These are phyloP conservation scores for Phialophora verrucosa DNA, from an alignment of 2,329 filamentous ascomycete species.

Conservation along the genomic window DNA sequence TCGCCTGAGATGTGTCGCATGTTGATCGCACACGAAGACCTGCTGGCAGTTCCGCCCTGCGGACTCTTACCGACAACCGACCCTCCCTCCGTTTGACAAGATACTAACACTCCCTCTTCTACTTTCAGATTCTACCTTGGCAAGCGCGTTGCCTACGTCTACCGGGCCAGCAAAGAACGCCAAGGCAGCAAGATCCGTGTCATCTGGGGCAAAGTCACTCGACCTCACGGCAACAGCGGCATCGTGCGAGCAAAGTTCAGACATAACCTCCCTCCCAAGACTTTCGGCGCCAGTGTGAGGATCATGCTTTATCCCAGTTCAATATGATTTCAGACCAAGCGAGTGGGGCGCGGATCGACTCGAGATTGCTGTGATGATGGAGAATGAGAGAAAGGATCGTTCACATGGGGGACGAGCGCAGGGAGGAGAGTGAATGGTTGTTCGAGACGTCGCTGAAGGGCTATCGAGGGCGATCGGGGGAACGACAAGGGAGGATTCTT, in stretches of 20 bases:
- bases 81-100: not conserved
- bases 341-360: not conserved
- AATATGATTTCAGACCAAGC: conserved; percentile 64
- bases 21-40: not conserved
- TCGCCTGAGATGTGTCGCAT: not conserved
- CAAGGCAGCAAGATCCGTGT: conserved; percentile 98
- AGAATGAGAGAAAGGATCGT: not conserved
- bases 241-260: conserved; percentile 98
- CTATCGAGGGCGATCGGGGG: not conserved
- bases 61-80: no score
- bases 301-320: conserved; percentile 98
- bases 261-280: conserved; percentile 92
- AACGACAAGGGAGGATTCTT: not conserved
- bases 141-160: conserved; percentile 99
- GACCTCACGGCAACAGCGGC: conserved; percentile 96
- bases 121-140: conserved; percentile 81
- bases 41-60: not conserved
- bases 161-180: conserved; percentile 92
- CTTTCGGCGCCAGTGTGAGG: conserved; percentile 93
- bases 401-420: not conserved
- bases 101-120: conserved; percentile 20
- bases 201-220: conserved; percentile 98
- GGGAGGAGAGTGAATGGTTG: not conserved
- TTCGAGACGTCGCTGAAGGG: not conserved
- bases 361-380: not conserved